Base-by-base conservation (phyloP, 345 rosid genomes). In the Dipteronia sinensis region DNA sequence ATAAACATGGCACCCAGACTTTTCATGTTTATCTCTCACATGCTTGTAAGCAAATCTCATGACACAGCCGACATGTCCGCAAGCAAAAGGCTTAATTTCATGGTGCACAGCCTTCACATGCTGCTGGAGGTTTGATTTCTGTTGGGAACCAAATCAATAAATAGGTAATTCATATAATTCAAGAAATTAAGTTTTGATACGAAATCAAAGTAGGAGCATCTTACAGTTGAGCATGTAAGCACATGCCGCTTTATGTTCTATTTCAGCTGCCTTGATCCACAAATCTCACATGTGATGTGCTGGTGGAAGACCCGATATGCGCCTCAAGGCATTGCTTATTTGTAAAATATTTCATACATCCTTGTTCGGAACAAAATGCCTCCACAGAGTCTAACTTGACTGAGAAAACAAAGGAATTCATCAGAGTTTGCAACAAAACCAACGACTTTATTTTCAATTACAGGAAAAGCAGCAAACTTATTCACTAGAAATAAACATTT, bases 171-270 rank as follows among this genome's bases (percentile, higher is more conserved):
- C 0, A 49, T 25, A 70, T 34, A 46, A 58, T 6, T 34, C 17
- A 12, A 20, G 23, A 44, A 51, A 44, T 10, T 58, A 10, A 11
- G 17, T 44, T 34, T 49, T 4, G 9, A 4, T 29, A 11, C 3
- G 10, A 22, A 55, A 4, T 6, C n/a, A 25, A 6, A 67, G 42
- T 4, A 3, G 25, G n/a, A 16, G 68, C 34, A 74, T 51, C 86
- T 86, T 87, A 95, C 99, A 61, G 80, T 87, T 51, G 96, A 82
- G 80, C 92, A 96, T 40, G 88, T 81, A 17, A 82, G 80, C 1
- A 92, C 76, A 77, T 96, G 99, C 71, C 98, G 87, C 82, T 88
- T 90, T 55, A 94, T 84, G 82, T 92, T 94, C 92, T 90, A 92
- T 76, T 77, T 91, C 69, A 91, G 83, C 63, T 90, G 94, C 73